Conservation (phyloP, 164 flowering plant species). For the Kingdonia uniflora region DNA sequence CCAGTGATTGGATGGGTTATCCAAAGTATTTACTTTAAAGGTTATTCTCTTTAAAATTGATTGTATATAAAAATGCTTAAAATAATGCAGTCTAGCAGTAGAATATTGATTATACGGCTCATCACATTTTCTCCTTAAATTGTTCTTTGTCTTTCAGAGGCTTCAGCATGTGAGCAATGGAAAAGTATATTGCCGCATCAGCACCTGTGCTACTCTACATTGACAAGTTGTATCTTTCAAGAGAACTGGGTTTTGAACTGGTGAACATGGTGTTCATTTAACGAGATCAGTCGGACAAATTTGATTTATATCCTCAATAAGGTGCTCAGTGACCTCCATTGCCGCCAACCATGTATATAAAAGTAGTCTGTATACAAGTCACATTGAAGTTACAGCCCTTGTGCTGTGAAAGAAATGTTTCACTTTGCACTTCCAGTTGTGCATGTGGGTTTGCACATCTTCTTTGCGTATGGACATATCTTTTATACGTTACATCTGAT, state of each 20-base stretch:
- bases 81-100: not conserved
- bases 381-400: too few species aligned
- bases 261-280: conserved; percentile 22
- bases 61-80: not conserved
- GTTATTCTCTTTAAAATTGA: not conserved
- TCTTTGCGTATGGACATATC: too few species aligned
- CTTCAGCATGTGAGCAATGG: conserved; percentile 70
- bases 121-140: not conserved
- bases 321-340: too few species aligned
- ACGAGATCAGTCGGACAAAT: not conserved
- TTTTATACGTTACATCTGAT: too few species aligned
- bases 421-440: too few species aligned
- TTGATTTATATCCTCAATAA: too few species aligned
- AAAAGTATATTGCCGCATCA: conserved; percentile 47
- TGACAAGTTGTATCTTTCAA: conserved; percentile 56
- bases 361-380: too few species aligned
- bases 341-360: too few species aligned
- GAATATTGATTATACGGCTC: not conserved
- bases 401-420: too few species aligned
- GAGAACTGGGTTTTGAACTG: conserved; percentile 70
- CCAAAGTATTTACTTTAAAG: not conserved
- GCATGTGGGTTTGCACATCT: too few species aligned
- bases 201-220: conserved; percentile 50
- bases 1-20: not conserved
- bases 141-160: conserved; percentile 40